These are phyloP conservation scores for Trichoderma hamatum DNA, from an alignment of 2,329 filamentous ascomycete genomes.

Conservation along the genomic window DNA sequence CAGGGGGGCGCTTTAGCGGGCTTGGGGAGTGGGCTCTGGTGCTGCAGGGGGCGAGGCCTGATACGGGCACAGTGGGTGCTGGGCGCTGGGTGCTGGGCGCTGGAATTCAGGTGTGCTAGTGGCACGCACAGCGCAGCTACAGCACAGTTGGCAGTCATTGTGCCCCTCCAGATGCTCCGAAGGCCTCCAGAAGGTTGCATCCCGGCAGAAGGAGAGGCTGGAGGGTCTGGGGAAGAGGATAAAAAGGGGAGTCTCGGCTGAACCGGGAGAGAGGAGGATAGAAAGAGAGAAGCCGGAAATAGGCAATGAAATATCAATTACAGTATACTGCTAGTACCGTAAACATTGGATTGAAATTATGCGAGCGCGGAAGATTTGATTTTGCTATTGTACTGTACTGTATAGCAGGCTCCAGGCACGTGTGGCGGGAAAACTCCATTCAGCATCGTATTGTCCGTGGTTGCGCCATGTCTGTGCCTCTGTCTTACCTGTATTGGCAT, in stretches of 20 bases:
- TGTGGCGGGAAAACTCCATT: not conserved
- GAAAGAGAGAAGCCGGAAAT: not conserved
- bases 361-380: not conserved
- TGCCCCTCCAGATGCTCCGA: not conserved
- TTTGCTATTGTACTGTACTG: too few relatives aligned
- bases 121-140: not conserved
- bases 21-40: constrained; percentile 11
- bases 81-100: not conserved
- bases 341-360: not conserved
- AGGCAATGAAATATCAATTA: not conserved
- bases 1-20: constrained; percentile 9
- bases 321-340: too few relatives aligned
- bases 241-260: not conserved
- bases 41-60: constrained; percentile 15
- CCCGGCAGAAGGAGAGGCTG: not conserved
- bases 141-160: not conserved
- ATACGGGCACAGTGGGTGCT: not conserved
- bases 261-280: not conserved
- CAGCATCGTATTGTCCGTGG: not conserved
- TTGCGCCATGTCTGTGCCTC: not conserved
- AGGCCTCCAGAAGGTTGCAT: not conserved
- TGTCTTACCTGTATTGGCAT: not conserved
- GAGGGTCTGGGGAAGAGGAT: not conserved
- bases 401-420: not conserved
- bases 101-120: constrained; percentile 1